Percentiles rank a stretch among this genome's conserved stretches.
Conservation (phyloP, 208 protist genomes). For the Wallacemonas rigidus region DNA sequence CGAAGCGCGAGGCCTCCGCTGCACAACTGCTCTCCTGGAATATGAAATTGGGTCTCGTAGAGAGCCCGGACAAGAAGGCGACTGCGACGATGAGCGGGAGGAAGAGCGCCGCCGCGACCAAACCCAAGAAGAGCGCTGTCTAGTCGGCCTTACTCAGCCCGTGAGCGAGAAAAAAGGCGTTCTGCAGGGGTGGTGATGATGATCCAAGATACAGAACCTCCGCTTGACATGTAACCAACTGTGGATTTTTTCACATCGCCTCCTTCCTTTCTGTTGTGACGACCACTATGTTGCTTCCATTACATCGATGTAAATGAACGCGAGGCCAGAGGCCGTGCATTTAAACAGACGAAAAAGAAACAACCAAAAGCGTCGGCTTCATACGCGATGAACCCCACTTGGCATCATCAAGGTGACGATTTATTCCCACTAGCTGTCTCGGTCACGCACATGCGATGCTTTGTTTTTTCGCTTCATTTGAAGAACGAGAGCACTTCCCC, state of each 20-base stretch:
- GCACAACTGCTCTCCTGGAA: constrained; percentile 40
- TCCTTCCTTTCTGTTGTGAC: not conserved
- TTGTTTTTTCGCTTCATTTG: constrained; percentile 23
- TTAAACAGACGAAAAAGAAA: constrained; percentile 7
- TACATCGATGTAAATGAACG: constrained; percentile 12
- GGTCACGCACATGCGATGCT: not conserved
- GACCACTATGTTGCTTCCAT: not conserved
- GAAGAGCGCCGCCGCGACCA: constrained; percentile 1
- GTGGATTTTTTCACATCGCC: no score
- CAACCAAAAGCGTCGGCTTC: not conserved
- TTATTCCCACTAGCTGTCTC: no score
- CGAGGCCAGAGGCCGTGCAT: not conserved
- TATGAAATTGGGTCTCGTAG: constrained; percentile 39
- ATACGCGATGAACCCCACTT: not conserved
- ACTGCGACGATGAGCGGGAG: not conserved
- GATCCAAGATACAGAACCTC: no score
- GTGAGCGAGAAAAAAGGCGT: no score
- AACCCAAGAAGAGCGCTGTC: not conserved
- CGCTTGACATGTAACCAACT: no score
- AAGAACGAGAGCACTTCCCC: not conserved
- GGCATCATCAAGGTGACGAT: not conserved
- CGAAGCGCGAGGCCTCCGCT: constrained; percentile 22
- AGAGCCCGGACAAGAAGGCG: constrained; percentile 12
- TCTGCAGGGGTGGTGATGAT: no score
- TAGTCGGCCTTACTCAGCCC: not conserved